A percentile compares a stretch with the other conserved stretches of the same genome.
These are phyloP conservation scores for Ophiosphaerella korrae DNA, from an alignment of 2,329 filamentous ascomycete species.

Conservation along the genomic window DNA sequence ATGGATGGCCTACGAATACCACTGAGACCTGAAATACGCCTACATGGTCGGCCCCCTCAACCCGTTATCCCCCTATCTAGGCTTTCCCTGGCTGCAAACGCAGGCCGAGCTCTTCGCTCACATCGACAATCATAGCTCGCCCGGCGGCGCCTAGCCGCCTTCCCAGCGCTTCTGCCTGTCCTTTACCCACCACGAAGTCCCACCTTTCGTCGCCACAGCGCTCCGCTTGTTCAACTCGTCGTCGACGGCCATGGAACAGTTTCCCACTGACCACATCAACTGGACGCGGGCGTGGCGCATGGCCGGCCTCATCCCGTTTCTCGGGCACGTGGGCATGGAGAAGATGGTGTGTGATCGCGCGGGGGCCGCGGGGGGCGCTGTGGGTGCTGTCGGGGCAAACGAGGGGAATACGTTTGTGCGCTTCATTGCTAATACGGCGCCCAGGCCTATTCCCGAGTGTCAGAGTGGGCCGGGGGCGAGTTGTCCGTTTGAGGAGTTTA, in stretches of 20 bases:
- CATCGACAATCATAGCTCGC: conserved; percentile 41
- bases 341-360: conserved; percentile 61
- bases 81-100: conserved; percentile 69
- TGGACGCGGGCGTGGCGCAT: conserved; percentile 67
- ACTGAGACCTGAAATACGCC: conserved; percentile 66
- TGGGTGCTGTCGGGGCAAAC: conserved; percentile 48
- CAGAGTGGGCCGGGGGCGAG: conserved; percentile 56
- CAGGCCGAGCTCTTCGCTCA: conserved; percentile 51
- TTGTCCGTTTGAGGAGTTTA: conserved; percentile 53
- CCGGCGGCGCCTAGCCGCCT: conserved; percentile 46
- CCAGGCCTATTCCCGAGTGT: conserved; percentile 55
- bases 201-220: conserved; percentile 68
- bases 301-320: conserved; percentile 66
- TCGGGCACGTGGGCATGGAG: conserved; percentile 70
- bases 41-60: conserved; percentile 70
- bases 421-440: conserved; percentile 58
- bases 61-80: conserved; percentile 60
- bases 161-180: conserved; percentile 67
- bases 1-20: conserved; percentile 68
- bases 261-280: conserved; percentile 62
- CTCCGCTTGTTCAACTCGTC: conserved; percentile 73
- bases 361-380: conserved; percentile 35
- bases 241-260: conserved; percentile 66
- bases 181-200: conserved; percentile 71
- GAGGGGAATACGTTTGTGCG: conserved; percentile 51